Evolutionary conservation across 768 basidiomycete genomes (phyloP).

Genomic region (Mrakia frigida): DNA sequence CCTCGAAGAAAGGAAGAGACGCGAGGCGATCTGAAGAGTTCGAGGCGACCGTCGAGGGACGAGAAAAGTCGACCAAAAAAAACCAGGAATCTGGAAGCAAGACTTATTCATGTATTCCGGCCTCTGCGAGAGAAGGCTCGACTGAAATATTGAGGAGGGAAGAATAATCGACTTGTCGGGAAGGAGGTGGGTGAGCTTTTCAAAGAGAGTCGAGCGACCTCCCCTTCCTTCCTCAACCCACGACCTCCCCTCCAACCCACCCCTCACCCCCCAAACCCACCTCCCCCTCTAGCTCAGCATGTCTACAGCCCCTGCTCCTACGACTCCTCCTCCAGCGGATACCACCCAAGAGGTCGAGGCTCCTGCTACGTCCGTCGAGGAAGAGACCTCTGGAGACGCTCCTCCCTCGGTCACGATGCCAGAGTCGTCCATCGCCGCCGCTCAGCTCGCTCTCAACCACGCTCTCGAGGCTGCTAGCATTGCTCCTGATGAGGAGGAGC

Average conservation of each 20-base stretch:
- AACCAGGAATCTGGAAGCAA: too few relatives aligned
- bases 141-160: too few relatives aligned
- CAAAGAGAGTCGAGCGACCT: background rate
- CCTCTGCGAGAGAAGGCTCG: too few relatives aligned
- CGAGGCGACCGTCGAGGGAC: too few relatives aligned
- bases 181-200: background rate
- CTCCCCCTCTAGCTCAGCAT: background rate
- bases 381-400: background rate
- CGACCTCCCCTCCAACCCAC: background rate
- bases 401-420: slow-evolving; percentile 23
- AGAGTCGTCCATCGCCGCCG: slow-evolving; percentile 26
- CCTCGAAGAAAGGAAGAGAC: too few relatives aligned
- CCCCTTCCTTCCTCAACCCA: background rate
- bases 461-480: slow-evolving; percentile 29
- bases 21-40: too few relatives aligned
- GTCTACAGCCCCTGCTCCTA: slow-evolving; percentile 7
- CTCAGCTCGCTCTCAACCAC: slow-evolving; percentile 25
- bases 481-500: background rate
- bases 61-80: too few relatives aligned
- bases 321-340: slow-evolving; percentile 2
- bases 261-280: background rate
- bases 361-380: slow-evolving; percentile 2
- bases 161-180: too few relatives aligned
- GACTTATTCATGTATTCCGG: too few relatives aligned
- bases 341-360: background rate